Evolutionary conservation across 192 early-diverging fungal species (phyloP).

Genomic region (Chytriomyces sp.): DNA sequence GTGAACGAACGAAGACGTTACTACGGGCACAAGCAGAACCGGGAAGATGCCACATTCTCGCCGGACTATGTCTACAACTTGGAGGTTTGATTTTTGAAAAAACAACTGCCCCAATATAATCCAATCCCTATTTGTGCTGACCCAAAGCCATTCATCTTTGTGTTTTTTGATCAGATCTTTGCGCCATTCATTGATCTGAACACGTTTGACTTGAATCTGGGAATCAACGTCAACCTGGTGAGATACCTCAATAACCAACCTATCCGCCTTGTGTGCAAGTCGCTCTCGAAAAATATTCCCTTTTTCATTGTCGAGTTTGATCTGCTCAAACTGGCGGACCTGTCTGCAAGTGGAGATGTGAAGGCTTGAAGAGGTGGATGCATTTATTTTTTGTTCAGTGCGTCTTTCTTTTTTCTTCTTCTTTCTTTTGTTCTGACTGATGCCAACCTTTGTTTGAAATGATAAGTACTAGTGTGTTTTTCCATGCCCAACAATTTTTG

Average conservation of each 20-base stretch:
- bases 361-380: not conserved
- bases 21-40: constrained; percentile 56
- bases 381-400: not conserved
- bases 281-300: constrained; percentile 56
- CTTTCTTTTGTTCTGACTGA: too few relatives aligned
- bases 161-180: constrained; percentile 65
- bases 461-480: too few relatives aligned
- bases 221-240: constrained; percentile 57
- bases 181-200: constrained; percentile 65
- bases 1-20: constrained; percentile 57
- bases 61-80: constrained; percentile 75
- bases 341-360: not conserved
- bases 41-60: constrained; percentile 55
- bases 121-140: not conserved
- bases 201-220: constrained; percentile 55
- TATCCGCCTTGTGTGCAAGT: constrained; percentile 74
- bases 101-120: constrained; percentile 44
- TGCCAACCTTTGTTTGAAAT: too few relatives aligned
- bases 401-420: too few relatives aligned
- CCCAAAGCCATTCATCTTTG: constrained; percentile 34
- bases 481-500: too few relatives aligned
- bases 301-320: constrained; percentile 77
- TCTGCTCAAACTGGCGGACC: constrained; percentile 7
- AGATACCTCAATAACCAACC: constrained; percentile 65
- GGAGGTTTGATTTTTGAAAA: constrained; percentile 59